Base-by-base conservation (phyloP, 2,329 filamentous ascomycete species). In the Talaromyces sp. region DNA sequence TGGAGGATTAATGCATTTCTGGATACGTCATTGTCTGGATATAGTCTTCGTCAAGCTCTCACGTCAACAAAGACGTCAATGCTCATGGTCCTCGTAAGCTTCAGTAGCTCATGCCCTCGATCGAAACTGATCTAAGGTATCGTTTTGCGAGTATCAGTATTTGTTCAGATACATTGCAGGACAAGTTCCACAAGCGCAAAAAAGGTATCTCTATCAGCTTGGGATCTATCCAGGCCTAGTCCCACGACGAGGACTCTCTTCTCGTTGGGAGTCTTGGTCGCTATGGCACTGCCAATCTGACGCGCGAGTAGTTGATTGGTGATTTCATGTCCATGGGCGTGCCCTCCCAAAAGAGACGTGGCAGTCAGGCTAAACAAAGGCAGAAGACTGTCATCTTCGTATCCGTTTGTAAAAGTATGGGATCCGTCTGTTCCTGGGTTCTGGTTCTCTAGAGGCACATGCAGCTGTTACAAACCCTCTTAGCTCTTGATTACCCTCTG, bases 221-320 rank as follows among this genome's bases (percentile, higher is more conserved):
- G 76, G 32, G 71, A 73, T 58, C 78, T 79, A 52, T 82, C 78
- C 41, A 87, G 70, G 0, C 85, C 85, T 63, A 86, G 70, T 0
- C 84, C 85, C 35, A 89, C 68, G 24, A 89, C 81, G 14, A 89
- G 74, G 64, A 83, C 76, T 49, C 86, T 76, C 64, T 78, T 80
- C 71, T 89, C 86, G 51, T 80, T 77, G 6, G 91, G 86, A 57
- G 89, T 82, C 64, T 87, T 87, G 62, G 88, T 85, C 19, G 87
- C 82, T 62, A 99, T 84, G 43, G 89, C 85, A 69, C 88, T 96
- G 5, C 89, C 95, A 65, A 98, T 88, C 69, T 97, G 93, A 50
- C 90, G 90, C 2, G 93, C 93, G 69, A 96, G 89, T 1, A 97
- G 84, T 73, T 97, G 93, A 1, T 91, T 93, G 5, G 96, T 75